Percentiles rank a stretch among this genome's conserved stretches.
Evolutionary conservation across 2,329 filamentous ascomycete species (phyloP).

Genomic region (Aspergillus fructus): DNA sequence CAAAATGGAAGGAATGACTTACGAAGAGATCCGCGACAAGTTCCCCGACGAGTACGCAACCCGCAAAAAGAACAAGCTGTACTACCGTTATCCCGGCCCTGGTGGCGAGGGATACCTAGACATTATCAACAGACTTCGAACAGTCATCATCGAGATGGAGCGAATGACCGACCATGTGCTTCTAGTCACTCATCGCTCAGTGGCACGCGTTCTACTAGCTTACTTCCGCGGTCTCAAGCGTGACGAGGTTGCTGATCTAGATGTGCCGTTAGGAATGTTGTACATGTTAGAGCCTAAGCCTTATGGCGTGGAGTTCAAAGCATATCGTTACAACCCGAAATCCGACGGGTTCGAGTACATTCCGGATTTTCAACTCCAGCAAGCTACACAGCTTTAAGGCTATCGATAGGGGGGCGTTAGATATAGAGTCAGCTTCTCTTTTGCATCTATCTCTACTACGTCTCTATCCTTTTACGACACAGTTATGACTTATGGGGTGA

Average conservation of each 20-base stretch:
- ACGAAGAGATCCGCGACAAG: slow-evolving; percentile 79
- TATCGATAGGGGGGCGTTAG: not conserved
- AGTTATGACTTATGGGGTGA: slow-evolving; percentile 1
- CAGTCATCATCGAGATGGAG: slow-evolving; percentile 96
- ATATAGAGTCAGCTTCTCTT: not conserved
- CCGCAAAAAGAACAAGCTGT: slow-evolving; percentile 81
- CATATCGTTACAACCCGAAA: slow-evolving; percentile 81
- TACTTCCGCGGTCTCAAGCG: slow-evolving; percentile 94
- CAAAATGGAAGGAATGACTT: slow-evolving; percentile 91
- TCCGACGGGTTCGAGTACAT: slow-evolving; percentile 80
- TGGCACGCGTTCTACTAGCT: slow-evolving; percentile 87
- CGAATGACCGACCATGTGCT: slow-evolving; percentile 94
- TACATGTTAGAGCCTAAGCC: slow-evolving; percentile 97
- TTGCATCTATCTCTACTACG: not conserved
- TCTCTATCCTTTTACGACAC: slow-evolving; percentile 1
- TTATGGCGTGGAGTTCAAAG: slow-evolving; percentile 95
- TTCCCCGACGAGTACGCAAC: slow-evolving; percentile 79
- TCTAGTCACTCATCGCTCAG: slow-evolving; percentile 87
- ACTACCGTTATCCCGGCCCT: slow-evolving; percentile 93
- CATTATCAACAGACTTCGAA: slow-evolving; percentile 89
- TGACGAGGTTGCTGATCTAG: slow-evolving; percentile 89
- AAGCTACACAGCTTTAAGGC: slow-evolving; percentile 30
- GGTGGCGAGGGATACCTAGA: slow-evolving; percentile 96
- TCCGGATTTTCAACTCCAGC: slow-evolving; percentile 73
- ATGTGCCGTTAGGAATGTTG: slow-evolving; percentile 88